Conservation (phyloP, 1,284 basidiomycete species). For the Peniophora sp. region DNA sequence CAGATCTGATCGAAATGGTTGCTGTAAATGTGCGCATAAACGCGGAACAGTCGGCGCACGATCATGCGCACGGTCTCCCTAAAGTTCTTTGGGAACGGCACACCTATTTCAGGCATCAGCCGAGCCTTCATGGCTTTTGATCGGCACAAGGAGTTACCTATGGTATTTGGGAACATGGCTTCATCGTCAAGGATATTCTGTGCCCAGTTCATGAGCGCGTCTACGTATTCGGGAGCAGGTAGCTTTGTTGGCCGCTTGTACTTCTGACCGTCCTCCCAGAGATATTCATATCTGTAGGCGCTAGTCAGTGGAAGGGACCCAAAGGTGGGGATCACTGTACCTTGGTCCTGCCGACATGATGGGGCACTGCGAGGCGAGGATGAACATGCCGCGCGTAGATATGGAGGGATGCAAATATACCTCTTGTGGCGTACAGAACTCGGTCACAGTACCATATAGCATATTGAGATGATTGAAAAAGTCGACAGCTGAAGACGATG, state of each 20-base stretch:
- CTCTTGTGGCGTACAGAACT: slow-evolving; percentile 93
- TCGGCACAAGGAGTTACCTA: no score
- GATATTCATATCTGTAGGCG: slow-evolving; percentile 80
- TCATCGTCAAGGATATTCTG: slow-evolving; percentile 93
- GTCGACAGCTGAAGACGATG: slow-evolving; percentile 66
- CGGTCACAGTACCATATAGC: slow-evolving; percentile 93
- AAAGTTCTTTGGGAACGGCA: slow-evolving; percentile 90
- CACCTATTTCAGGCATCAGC: slow-evolving; percentile 54
- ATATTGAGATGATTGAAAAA: slow-evolving; percentile 97
- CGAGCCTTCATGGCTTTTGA: no score
- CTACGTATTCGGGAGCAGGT: slow-evolving; percentile 93
- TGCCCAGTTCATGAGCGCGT: slow-evolving; percentile 98
- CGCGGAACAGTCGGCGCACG: slow-evolving; percentile 86
- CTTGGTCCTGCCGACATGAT: slow-evolving; percentile 98
- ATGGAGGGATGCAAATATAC: slow-evolving; percentile 36
- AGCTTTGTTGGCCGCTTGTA: slow-evolving; percentile 94
- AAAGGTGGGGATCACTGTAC: slow-evolving; percentile 35
- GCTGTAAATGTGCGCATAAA: slow-evolving; percentile 99
- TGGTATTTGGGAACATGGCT: slow-evolving; percentile 88
- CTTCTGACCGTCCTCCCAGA: slow-evolving; percentile 94
- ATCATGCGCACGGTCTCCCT: slow-evolving; percentile 89
- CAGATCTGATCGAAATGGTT: slow-evolving; percentile 99
- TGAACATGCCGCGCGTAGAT: not conserved
- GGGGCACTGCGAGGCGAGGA: slow-evolving; percentile 61
- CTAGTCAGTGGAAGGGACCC: not conserved